These are phyloP conservation scores for Carallia pectinifolia DNA, from an alignment of 345 rosid species.

Conservation along the genomic window DNA sequence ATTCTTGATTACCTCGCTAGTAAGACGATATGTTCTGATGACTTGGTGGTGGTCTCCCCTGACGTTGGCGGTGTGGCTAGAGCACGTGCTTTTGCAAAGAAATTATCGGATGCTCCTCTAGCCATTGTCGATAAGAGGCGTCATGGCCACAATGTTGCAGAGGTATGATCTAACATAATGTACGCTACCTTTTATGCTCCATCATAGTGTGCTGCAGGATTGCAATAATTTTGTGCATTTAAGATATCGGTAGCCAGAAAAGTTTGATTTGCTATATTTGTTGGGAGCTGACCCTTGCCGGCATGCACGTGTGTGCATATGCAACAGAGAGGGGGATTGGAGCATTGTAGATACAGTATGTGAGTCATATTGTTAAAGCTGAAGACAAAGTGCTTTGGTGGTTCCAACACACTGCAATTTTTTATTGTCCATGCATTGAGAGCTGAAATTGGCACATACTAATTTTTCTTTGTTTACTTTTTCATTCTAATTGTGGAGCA, in stretches of 20 bases:
- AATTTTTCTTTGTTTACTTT: neutral
- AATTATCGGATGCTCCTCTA: constrained; percentile 91
- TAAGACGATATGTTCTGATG: constrained; percentile 78
- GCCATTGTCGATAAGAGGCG: constrained; percentile 98
- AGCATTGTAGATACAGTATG: too few species aligned
- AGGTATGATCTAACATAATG: constrained; percentile 42
- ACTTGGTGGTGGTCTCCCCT: constrained; percentile 95
- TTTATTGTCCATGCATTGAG: too few species aligned
- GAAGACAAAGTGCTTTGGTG: too few species aligned
- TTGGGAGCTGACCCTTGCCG: too few species aligned
- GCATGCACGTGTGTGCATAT: too few species aligned
- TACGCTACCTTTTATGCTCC: neutral
- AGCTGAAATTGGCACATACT: too few species aligned
- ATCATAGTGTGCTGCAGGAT: neutral
- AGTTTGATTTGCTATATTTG: too few species aligned
- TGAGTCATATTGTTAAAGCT: too few species aligned
- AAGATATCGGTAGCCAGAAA: too few species aligned
- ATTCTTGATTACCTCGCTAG: constrained; percentile 96
- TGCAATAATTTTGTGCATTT: neutral
- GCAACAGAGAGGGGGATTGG: too few species aligned
- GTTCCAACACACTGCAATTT: too few species aligned
- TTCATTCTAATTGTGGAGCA: neutral
- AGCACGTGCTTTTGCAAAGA: constrained; percentile 95
- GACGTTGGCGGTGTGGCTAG: constrained; percentile 99
- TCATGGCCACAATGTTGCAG: constrained; percentile 95